Percentiles rank a stretch among this genome's conserved stretches.
Evolutionary conservation across 2,329 filamentous ascomycete species (phyloP).

Genomic region (Sarocladium strictum): DNA sequence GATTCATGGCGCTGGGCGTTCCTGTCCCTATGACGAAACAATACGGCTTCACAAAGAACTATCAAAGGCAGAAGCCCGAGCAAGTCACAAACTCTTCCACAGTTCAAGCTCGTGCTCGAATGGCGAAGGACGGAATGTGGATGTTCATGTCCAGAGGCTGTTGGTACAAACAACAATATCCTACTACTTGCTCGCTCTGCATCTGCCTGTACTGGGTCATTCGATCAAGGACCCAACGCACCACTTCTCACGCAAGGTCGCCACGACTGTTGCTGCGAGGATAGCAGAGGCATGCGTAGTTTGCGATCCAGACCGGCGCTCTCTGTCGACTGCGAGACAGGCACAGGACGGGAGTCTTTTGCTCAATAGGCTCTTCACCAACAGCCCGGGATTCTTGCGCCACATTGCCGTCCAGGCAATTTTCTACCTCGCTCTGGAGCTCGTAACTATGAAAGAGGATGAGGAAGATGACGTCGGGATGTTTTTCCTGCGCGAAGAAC

Average conservation of each 20-base stretch:
- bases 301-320: neutral
- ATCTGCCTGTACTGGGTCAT: conserved; percentile 4
- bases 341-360: neutral
- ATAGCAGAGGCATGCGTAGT: neutral
- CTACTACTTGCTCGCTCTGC: conserved; percentile 7
- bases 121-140: neutral
- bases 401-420: conserved; percentile 4
- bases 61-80: neutral
- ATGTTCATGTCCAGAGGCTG: neutral
- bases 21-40: neutral
- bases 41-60: neutral
- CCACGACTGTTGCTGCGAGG: neutral
- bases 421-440: conserved; percentile 7
- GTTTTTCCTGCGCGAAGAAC: neutral
- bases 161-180: neutral
- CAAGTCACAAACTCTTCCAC: neutral
- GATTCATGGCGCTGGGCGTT: neutral
- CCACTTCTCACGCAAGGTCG: conserved; percentile 7
- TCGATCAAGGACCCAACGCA: conserved; percentile 1
- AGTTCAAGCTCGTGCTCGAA: neutral
- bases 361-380: neutral
- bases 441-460: conserved; percentile 4
- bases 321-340: neutral
- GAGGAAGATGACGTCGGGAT: neutral
- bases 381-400: neutral